These are phyloP conservation scores for Phytophthora citricola DNA, from an alignment of 352 stramenopile species.

Conservation along the genomic window DNA sequence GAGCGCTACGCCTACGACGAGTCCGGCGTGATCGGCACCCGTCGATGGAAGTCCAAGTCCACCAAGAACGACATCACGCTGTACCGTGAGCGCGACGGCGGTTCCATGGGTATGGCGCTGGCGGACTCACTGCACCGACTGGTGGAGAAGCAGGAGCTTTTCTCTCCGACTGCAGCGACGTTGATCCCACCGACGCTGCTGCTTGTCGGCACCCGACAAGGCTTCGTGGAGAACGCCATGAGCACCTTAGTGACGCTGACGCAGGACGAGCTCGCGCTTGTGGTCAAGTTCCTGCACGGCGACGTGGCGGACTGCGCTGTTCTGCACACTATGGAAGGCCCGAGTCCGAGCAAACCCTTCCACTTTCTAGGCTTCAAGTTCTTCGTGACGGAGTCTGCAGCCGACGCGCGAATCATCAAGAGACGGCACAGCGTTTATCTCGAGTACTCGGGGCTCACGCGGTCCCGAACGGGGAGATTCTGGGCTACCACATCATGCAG, in stretches of 20 bases:
- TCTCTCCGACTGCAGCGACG: slow-evolving; percentile 25
- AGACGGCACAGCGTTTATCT: slow-evolving; percentile 58
- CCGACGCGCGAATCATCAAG: slow-evolving; percentile 44
- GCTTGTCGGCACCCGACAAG: slow-evolving; percentile 44
- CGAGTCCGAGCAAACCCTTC: slow-evolving; percentile 43
- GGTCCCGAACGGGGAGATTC: slow-evolving; percentile 31
- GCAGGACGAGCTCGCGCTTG: slow-evolving; percentile 49
- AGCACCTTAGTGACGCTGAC: slow-evolving; percentile 45
- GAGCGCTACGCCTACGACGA: slow-evolving; percentile 44
- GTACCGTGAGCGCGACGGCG: slow-evolving; percentile 43
- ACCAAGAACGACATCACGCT: slow-evolving; percentile 47
- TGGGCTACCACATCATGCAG: slow-evolving; percentile 65
- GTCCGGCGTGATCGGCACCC: slow-evolving; percentile 33
- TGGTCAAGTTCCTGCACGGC: slow-evolving; percentile 51
- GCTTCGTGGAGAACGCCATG: slow-evolving; percentile 55
- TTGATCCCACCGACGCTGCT: slow-evolving; percentile 40
- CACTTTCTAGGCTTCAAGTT: slow-evolving; percentile 71
- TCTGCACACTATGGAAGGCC: slow-evolving; percentile 34
- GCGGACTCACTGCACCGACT: slow-evolving; percentile 21
- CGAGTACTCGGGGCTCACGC: slow-evolving; percentile 50
- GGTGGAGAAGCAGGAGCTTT: slow-evolving; percentile 33
- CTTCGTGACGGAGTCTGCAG: slow-evolving; percentile 48
- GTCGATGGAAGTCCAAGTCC: slow-evolving; percentile 44
- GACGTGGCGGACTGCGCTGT: slow-evolving; percentile 42
- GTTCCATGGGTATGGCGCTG: slow-evolving; percentile 35